These are phyloP conservation scores for Syncephalastrum contaminatum DNA, from an alignment of 371 early-diverging fungal genomes.

Conservation along the genomic window DNA sequence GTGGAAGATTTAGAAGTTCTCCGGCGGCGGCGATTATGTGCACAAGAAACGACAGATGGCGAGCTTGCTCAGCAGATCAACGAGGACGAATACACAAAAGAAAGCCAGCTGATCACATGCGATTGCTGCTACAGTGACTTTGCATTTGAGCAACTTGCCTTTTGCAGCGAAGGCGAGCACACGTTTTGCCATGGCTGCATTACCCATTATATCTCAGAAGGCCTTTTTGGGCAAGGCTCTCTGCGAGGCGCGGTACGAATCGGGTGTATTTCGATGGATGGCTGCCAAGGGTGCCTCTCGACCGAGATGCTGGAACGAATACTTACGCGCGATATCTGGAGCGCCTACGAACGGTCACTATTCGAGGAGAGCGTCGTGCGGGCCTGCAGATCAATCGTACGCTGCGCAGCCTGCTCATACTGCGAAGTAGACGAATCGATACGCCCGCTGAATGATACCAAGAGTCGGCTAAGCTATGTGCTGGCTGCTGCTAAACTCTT, in stretches of 20 bases:
- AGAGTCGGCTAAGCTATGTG: background rate
- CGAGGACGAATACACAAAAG: conserved; percentile 30
- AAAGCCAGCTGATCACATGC: conserved; percentile 51
- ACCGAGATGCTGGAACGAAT: conserved; percentile 22
- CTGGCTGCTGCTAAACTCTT: conserved; percentile 19
- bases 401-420: conserved; percentile 56
- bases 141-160: conserved; percentile 50
- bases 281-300: conserved; percentile 37
- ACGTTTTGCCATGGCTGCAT: conserved; percentile 55
- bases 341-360: conserved; percentile 39
- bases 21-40: conserved; percentile 12
- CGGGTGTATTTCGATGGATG: conserved; percentile 44
- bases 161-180: conserved; percentile 55
- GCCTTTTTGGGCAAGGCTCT: conserved; percentile 59
- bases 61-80: conserved; percentile 39
- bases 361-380: conserved; percentile 34
- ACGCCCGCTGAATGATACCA: conserved; percentile 10
- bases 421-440: conserved; percentile 47
- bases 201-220: conserved; percentile 42
- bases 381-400: conserved; percentile 27
- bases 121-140: conserved; percentile 56
- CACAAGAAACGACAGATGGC: conserved; percentile 25
- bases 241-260: conserved; percentile 41
- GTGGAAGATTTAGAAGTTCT: conserved; percentile 29
- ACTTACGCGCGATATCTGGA: conserved; percentile 34